Percentiles rank a stretch among this genome's conserved stretches.
Evolutionary conservation across 2,329 filamentous ascomycete genomes (phyloP).

Genomic region (Cryoendolithus antarcticus): DNA sequence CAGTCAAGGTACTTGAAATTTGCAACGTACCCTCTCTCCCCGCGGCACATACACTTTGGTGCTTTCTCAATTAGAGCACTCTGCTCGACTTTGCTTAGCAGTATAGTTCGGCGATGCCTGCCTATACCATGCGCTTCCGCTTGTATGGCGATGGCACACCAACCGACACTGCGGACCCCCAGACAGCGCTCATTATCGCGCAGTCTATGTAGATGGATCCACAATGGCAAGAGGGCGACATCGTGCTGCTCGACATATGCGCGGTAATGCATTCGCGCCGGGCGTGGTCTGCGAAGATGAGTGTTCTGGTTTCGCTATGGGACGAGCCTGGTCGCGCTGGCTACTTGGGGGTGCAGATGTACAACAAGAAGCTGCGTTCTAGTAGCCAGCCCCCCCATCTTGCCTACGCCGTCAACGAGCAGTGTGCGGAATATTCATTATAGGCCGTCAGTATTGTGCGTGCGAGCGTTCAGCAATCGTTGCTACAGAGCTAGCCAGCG

Average conservation of each 20-base stretch:
- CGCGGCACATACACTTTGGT: no score
- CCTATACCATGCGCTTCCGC: not conserved
- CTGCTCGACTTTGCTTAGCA: no score
- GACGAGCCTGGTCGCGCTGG: not conserved
- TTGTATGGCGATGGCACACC: slow-evolving; percentile 1
- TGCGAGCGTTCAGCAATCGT: no score
- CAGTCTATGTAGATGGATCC: slow-evolving; percentile 1
- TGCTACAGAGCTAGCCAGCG: no score
- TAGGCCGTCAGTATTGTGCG: no score
- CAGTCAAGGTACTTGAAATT: no score
- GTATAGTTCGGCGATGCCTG: not conserved
- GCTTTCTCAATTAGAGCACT: no score
- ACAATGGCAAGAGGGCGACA: not conserved
- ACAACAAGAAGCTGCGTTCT: no score
- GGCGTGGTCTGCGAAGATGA: not conserved
- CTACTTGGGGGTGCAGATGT: not conserved
- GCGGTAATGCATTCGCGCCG: slow-evolving; percentile 2
- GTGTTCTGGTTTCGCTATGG: not conserved
- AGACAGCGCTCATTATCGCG: not conserved
- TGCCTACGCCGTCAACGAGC: no score
- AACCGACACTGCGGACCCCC: not conserved
- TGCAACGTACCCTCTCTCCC: no score
- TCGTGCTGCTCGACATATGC: not conserved
- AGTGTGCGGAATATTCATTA: no score
- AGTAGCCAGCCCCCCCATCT: no score